Base-by-base conservation (phyloP, 106 monocot genomes). In the Phalaenopsis equestris region DNA sequence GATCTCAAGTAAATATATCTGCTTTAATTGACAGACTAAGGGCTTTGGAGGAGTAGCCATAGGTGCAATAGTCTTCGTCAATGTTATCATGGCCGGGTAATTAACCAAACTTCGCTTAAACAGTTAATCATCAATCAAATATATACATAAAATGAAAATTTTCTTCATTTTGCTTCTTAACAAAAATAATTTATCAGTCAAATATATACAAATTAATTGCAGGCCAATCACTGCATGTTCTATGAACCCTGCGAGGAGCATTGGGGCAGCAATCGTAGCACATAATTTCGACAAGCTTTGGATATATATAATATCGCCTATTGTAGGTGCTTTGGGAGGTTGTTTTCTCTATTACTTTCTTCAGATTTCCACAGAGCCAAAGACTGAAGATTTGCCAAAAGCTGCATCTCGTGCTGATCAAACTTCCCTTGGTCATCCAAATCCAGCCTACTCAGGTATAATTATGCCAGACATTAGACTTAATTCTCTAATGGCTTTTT, bases 251-350 rank as follows among this genome's bases (percentile, higher is more conserved):
- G 76, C 76, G 14, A 76, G 49, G 76, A 76, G 49, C 49, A 23
- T 76, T 23, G 73, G 73, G 39, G 30, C 73, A 18, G 81, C 81
- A 2, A 81, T 81, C 52, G 74, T 48, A 8, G 17, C 14, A 12
- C 6, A 12, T 8, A 81, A 73, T 19, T 56, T 75, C 45, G 12
- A 57, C 7, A 56, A 73, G 10, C 21, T 81, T 39, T 81, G 81
- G 81, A 81, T 81, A 7, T 81, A 81, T 55, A 41, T 81, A 7
- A 73, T 74, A 38, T 49, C 73, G 41, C 74, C 73, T 2, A 39
- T 57, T 17, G n/a, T 42, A 38, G 81, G 73, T 21, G 55, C 74
- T 56, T 39, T 74, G 24, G 18, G 17, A 0, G 81, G 39, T 12
- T 56, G 56, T 5, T 41, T 23, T 5, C 15, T 81, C 1, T 81